Evolutionary conservation across 1,284 basidiomycete species (phyloP).

Genomic region (Entoloma clypeatum): DNA sequence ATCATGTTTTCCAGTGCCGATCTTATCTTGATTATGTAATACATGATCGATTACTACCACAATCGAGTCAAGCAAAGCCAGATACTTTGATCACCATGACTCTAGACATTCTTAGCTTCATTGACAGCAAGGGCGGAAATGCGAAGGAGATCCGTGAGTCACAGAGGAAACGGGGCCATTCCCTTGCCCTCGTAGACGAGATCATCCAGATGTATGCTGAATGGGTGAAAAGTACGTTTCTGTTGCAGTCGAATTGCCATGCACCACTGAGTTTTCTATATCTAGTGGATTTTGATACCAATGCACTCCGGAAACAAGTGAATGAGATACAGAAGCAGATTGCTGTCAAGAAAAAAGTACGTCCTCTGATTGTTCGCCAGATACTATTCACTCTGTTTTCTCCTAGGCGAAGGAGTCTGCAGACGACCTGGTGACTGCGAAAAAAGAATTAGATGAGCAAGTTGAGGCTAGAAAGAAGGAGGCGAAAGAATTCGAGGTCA

Average conservation of each 20-base stretch:
- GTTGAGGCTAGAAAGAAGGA: conserved; percentile 77
- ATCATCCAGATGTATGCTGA: conserved; percentile 89
- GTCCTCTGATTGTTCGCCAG: conserved; percentile 5
- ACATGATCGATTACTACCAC: conserved; percentile 9
- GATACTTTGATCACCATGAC: conserved; percentile 43
- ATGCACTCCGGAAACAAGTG: conserved; percentile 75
- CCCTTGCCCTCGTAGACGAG: conserved; percentile 91
- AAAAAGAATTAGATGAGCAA: conserved; percentile 77
- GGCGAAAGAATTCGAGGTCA: conserved; percentile 71
- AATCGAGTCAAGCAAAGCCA: conserved; percentile 13
- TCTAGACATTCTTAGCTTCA: conserved; percentile 73
- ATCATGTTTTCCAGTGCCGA: conserved; percentile 3
- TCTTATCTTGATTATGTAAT: conserved; percentile 17
- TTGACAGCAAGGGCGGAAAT: conserved; percentile 90
- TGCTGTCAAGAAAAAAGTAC: conserved; percentile 87
- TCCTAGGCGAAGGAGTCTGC: conserved; percentile 85
- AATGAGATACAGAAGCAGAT: conserved; percentile 95
- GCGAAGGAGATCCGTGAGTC: conserved; percentile 91
- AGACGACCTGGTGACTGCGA: conserved; percentile 78
- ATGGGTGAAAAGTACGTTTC: conserved; percentile 83
- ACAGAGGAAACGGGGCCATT: conserved; percentile 86
- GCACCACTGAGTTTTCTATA: background rate
- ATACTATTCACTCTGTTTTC: conserved; percentile 6
- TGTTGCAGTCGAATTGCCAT: background rate
- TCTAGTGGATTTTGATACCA: conserved; percentile 82